Conservation (phyloP, 106 monocot species). For the Phalaenopsis aphrodite region DNA sequence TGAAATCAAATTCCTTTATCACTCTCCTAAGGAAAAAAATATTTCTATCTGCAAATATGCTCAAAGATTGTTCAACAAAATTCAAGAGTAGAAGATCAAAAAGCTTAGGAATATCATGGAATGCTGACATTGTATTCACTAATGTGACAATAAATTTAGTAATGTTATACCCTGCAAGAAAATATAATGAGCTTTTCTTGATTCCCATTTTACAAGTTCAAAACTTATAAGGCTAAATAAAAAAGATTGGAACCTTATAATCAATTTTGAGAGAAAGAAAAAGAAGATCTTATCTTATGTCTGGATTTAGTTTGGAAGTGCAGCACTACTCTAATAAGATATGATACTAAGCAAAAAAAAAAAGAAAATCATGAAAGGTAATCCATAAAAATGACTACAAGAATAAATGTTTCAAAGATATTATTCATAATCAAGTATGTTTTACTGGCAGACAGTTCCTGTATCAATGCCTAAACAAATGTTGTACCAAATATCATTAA, state of each 20-base stretch:
- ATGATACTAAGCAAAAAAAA: neutral
- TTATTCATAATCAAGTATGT: too few relatives aligned
- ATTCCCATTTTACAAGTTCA: neutral
- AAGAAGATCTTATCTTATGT: too few relatives aligned
- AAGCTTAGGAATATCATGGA: neutral
- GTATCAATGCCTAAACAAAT: too few relatives aligned
- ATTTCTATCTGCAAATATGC: neutral
- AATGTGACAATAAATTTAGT: neutral
- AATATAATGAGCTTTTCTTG: neutral
- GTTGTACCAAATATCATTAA: too few relatives aligned
- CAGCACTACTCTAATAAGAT: too few relatives aligned
- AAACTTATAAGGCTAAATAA: neutral
- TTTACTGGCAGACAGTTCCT: too few relatives aligned
- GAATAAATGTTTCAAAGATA: too few relatives aligned
- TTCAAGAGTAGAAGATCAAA: neutral
- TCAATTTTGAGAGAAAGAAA: neutral
- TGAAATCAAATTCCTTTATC: slow-evolving; percentile 17
- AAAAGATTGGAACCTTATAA: neutral
- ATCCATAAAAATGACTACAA: too few relatives aligned
- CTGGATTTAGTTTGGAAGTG: too few relatives aligned
- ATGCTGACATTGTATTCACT: neutral
- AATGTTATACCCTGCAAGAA: neutral
- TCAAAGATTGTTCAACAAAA: neutral
- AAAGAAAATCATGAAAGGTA: neutral
- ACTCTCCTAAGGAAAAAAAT: neutral